Percentiles rank a stretch among this genome's conserved stretches.
Conservation (phyloP, 2,329 filamentous ascomycete species). For the Aplosporella prunicola region DNA sequence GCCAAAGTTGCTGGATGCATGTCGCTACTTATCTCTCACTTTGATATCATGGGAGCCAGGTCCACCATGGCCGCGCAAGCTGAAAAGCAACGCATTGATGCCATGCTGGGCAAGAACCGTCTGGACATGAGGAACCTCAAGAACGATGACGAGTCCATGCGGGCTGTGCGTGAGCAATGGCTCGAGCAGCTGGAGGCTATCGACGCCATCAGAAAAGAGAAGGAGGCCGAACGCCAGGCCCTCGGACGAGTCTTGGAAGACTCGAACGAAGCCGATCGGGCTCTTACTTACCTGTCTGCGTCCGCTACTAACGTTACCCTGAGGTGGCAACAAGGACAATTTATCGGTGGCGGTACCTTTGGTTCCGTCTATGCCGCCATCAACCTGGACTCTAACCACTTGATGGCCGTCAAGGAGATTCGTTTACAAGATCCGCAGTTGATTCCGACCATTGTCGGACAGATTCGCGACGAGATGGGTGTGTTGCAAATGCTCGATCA, state of each 20-base stretch:
- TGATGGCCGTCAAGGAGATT: constrained; percentile 99
- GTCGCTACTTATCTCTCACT: constrained; percentile 94
- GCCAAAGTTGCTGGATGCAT: constrained; percentile 93
- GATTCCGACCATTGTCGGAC: constrained; percentile 84
- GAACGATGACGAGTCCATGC: constrained; percentile 78
- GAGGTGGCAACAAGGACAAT: constrained; percentile 98
- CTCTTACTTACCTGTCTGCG: constrained; percentile 84
- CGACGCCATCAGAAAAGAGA: constrained; percentile 68
- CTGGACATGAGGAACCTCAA: constrained; percentile 65
- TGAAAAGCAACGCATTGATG: constrained; percentile 80
- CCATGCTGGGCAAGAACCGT: constrained; percentile 64
- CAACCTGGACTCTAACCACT: constrained; percentile 87
- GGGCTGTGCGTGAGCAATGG: constrained; percentile 65
- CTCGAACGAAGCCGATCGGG: constrained; percentile 90
- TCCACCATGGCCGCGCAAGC: constrained; percentile 89
- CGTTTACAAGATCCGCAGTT: constrained; percentile 91
- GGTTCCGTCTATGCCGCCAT: constrained; percentile 96
- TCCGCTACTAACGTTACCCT: constrained; percentile 91
- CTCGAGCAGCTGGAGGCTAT: constrained; percentile 63
- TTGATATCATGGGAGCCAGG: constrained; percentile 96
- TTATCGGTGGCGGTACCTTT: constrained; percentile 92
- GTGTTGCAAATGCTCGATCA: constrained; percentile 93
- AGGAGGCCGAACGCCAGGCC: constrained; percentile 75
- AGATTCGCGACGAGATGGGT: constrained; percentile 95
- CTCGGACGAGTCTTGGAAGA: constrained; percentile 87